Conservation (phyloP, 306 rosid genomes). For the Malus sieversii region DNA sequence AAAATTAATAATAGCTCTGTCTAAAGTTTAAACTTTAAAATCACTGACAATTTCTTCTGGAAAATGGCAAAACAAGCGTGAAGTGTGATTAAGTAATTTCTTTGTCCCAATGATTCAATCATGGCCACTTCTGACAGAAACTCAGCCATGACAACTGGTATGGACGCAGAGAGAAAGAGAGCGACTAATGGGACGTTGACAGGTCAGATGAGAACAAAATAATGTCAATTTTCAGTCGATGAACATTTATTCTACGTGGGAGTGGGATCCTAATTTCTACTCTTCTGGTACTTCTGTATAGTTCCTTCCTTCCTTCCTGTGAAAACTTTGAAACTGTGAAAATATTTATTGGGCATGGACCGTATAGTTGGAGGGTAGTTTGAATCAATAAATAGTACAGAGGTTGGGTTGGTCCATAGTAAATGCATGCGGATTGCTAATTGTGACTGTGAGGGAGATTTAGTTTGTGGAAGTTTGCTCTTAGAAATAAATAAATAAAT, state of each 20-base stretch:
- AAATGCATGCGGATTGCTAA: conserved; percentile 24
- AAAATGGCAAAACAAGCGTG: background rate
- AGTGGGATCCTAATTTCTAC: background rate
- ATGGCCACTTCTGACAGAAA: conserved; percentile 43
- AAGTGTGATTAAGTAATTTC: conserved; percentile 1
- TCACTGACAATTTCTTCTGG: background rate
- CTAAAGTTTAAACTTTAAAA: background rate
- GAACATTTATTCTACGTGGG: background rate
- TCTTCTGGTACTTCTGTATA: background rate
- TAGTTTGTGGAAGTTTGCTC: conserved; percentile 47
- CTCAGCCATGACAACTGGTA: conserved; percentile 39
- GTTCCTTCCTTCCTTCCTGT: background rate
- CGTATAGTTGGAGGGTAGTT: conserved; percentile 41
- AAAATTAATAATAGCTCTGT: background rate
- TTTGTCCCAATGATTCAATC: conserved; percentile 62
- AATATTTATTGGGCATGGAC: conserved; percentile 32
- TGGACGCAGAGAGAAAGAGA: conserved; percentile 12
- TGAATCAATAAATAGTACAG: conserved; percentile 34
- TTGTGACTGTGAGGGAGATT: background rate
- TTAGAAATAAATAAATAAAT: background rate
- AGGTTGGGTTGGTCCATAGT: conserved; percentile 32
- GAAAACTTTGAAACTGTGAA: conserved; percentile 9
- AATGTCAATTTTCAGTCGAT: background rate
- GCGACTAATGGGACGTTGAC: conserved; percentile 9
- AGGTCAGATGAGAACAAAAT: background rate